Base-by-base conservation (phyloP, 2,329 filamentous ascomycete species). In the Aspergillus pseudoviridinutans region DNA sequence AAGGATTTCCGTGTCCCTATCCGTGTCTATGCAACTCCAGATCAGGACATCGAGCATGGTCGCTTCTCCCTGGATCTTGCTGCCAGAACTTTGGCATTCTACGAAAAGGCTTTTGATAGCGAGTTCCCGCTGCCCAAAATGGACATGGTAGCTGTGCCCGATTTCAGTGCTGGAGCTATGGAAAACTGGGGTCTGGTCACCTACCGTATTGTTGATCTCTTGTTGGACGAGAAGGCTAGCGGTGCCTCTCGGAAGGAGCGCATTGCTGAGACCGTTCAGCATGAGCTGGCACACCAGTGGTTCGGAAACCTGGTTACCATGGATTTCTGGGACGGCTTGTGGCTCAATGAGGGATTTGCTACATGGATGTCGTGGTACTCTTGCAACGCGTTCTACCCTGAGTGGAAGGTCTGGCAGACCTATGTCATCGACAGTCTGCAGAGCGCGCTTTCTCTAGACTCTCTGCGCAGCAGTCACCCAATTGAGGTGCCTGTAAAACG, bases 141-240 rank as follows among this genome's bases (percentile, higher is more conserved):
- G 90, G 91, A 96, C 76, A 94, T 96, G 88, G 87, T 96, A 66
- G 92, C 93, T 49, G 92, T 97, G 70, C 93, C 93, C 17, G 93
- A 97, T 73, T 97, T 97, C 73, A 91, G 91, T 52, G 91, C 92
- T 51, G 93, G 93, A 61, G 93, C 92, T 58, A 97, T 97, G 92
- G 92, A 97, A 82, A 97, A 97, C 75, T 97, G 93, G 93, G 93
- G 93, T 71, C 80, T 97, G 53, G 87, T 97, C 65, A 97, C 93
- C 6, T 97, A 97, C 79, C 89, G 93, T 63, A 90, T 96, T 24
- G 92, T 97, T 35, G 91, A 95, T 70, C 76, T 97, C 50, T 83
- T 97, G 58, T 85, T 96, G 61, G 93, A 97, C 67, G 91, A 97
- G 76, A 94, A 95, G 82, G 89, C 85, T 3, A 94, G 90, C 68